Evolutionary conservation across 495 filamentous ascomycete genomes (phyloP).

Genomic region (Tuber brumale): DNA sequence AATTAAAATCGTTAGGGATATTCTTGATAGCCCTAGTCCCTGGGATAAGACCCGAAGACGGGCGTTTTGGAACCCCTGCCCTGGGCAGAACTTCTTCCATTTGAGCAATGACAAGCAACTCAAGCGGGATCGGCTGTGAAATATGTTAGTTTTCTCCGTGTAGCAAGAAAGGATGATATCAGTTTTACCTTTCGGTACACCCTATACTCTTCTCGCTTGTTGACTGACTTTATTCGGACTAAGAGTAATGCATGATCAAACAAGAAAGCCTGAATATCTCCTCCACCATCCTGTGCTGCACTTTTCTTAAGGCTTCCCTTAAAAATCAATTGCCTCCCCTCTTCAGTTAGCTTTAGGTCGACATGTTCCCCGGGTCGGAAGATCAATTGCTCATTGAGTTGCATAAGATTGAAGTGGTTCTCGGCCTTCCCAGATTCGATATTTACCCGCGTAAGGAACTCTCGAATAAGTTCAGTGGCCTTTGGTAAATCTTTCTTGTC

Average conservation of each 20-base stretch:
- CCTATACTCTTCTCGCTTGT: constrained; percentile 88
- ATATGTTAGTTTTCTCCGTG: constrained; percentile 24
- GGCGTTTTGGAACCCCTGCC: constrained; percentile 70
- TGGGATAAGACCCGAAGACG: constrained; percentile 78
- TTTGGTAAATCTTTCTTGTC: constrained; percentile 88
- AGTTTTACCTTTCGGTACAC: constrained; percentile 72
- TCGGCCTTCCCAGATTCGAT: constrained; percentile 92
- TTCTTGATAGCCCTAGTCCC: constrained; percentile 52
- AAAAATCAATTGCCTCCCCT: constrained; percentile 82
- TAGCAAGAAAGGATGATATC: constrained; percentile 12
- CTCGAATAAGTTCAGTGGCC: constrained; percentile 75
- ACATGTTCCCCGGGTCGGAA: constrained; percentile 82
- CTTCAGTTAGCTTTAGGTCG: constrained; percentile 90
- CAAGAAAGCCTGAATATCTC: constrained; percentile 83
- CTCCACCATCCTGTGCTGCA: constrained; percentile 64
- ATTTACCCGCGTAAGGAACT: constrained; percentile 82
- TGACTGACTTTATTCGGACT: constrained; percentile 77
- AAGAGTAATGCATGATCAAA: constrained; percentile 95
- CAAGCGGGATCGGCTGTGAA: constrained; percentile 76
- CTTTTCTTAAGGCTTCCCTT: constrained; percentile 91
- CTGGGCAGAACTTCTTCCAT: constrained; percentile 92
- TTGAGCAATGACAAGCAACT: constrained; percentile 85
- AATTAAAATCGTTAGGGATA: constrained; percentile 44
- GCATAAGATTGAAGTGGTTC: constrained; percentile 93
- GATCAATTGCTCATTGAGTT: constrained; percentile 79